Base-by-base conservation (phyloP, 352 stramenopile species). In the Phytophthora sansomeana region DNA sequence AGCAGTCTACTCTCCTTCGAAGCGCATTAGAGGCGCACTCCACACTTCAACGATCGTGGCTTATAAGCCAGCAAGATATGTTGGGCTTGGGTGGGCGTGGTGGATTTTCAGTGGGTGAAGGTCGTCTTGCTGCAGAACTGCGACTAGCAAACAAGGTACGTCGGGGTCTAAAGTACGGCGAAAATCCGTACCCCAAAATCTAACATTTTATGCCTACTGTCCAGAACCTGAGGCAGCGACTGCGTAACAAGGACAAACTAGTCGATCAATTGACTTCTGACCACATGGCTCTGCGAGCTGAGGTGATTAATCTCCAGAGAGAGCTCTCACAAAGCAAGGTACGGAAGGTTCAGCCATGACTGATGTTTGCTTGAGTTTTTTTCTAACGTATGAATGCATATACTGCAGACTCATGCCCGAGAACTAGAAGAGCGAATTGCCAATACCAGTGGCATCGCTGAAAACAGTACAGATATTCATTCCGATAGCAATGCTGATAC, bases 131-230 rank as follows among this genome's bases (percentile, higher is more conserved):
- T 16, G 86, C 85, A 1, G 88, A 96, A 58, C 47, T 96, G 48
- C 85, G 87, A 39, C 65, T 94, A 14, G 88, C 88, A 32, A 96
- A 96, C 62, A 96, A 93, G 79, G 81, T 96, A 67, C n/a, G 70
- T 16, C 21, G 21, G 21, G 13, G 11, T 17, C 35, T 17, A 6
- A 14, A 29, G 17, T 29, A 47, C 38, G 5, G 35, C 38, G 28
- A 30, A 16, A 52, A 28, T 43, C 35, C 10, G 51, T 52, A 21
- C 10, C 21, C 21, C 21, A 24, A 24, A 24, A 41, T 32, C 24
- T 55, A 49, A 41, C 2, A 26, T 47, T 24, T 41, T 52, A 33
- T 36, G 62, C 48, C 26, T 63, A 28, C 29, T 62, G 24, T 51
- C n/a, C 59, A 96, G 88, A 96, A 95, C 66, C 66, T 96, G 42